These are phyloP conservation scores for Xylariaceae sp. DNA, from an alignment of 2,329 filamentous ascomycete species.

Conservation along the genomic window DNA sequence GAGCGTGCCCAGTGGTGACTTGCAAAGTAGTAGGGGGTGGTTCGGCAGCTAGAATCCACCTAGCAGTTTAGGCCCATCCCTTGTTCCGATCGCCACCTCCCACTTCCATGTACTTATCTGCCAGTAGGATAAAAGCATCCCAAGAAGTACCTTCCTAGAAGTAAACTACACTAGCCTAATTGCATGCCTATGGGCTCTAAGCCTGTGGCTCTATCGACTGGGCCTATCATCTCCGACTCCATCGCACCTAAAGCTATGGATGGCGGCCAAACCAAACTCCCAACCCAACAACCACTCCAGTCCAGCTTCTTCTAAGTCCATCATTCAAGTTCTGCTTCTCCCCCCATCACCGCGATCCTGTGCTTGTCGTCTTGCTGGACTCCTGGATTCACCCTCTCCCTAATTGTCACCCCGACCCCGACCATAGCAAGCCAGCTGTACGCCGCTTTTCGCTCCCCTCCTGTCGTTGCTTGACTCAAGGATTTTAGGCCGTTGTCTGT, in stretches of 20 bases:
- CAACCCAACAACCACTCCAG: constrained; percentile 4
- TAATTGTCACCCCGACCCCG: neutral
- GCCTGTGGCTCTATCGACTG: no score
- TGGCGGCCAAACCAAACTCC: neutral
- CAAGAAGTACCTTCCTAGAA: no score
- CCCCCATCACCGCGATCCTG: constrained; percentile 3
- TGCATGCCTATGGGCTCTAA: neutral
- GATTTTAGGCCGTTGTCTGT: constrained; percentile 2
- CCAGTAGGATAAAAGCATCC: constrained; percentile 1
- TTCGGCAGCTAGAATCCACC: constrained; percentile 1
- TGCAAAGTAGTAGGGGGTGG: neutral
- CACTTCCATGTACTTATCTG: neutral
- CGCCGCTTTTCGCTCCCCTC: constrained; percentile 13
- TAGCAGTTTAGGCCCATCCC: constrained; percentile 2
- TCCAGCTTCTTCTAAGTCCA: neutral
- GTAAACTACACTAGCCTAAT: neutral
- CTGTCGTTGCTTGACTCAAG: constrained; percentile 7
- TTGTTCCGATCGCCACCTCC: constrained; percentile 23
- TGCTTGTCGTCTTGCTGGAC: no score
- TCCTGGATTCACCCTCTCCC: neutral
- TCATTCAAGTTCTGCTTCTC: constrained; percentile 7
- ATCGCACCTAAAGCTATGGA: neutral
- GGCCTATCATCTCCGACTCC: neutral
- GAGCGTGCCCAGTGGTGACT: no score
- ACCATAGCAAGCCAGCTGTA: neutral